These are phyloP conservation scores for Yamadazyma friedrichii DNA, from an alignment of 1,139 yeast species.

Conservation along the genomic window DNA sequence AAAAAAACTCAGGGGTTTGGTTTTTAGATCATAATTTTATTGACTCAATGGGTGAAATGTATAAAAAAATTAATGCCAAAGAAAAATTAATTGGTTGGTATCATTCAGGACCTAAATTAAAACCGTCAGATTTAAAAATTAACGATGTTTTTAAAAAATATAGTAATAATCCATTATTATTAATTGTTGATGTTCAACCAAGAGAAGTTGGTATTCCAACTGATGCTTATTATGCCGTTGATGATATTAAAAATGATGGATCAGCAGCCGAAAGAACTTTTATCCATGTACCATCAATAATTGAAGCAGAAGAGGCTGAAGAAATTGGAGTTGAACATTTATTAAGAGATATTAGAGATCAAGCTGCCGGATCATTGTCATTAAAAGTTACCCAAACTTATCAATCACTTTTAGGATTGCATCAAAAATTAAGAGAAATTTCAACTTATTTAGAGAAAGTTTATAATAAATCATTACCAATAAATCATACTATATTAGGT, in stretches of 20 bases:
- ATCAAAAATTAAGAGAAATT: conserved; percentile 76
- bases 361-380: conserved; percentile 91
- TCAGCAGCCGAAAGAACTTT: conserved; percentile 90
- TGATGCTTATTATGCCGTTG: conserved; percentile 91
- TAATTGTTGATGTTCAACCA: conserved; percentile 91
- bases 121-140: conserved; percentile 84
- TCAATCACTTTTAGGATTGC: conserved; percentile 84
- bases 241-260: conserved; percentile 97
- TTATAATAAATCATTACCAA: conserved; percentile 67
- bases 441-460: conserved; percentile 79
- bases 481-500: conserved; percentile 87
- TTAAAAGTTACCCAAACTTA: conserved; percentile 85
- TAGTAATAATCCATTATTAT: conserved; percentile 75
- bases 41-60: conserved; percentile 97
- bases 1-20: conserved; percentile 91
- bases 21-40: conserved; percentile 95
- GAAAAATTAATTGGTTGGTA: conserved; percentile 98
- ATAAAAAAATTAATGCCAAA: conserved; percentile 93
- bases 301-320: conserved; percentile 98
- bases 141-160: conserved; percentile 86
- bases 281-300: conserved; percentile 86
- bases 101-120: conserved; percentile 93
- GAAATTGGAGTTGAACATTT: conserved; percentile 98
- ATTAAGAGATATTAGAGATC: conserved; percentile 91
- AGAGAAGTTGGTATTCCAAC: conserved; percentile 86